Base-by-base conservation (phyloP, 2,329 filamentous ascomycete species). In the Scortechinia acanthostroma region DNA sequence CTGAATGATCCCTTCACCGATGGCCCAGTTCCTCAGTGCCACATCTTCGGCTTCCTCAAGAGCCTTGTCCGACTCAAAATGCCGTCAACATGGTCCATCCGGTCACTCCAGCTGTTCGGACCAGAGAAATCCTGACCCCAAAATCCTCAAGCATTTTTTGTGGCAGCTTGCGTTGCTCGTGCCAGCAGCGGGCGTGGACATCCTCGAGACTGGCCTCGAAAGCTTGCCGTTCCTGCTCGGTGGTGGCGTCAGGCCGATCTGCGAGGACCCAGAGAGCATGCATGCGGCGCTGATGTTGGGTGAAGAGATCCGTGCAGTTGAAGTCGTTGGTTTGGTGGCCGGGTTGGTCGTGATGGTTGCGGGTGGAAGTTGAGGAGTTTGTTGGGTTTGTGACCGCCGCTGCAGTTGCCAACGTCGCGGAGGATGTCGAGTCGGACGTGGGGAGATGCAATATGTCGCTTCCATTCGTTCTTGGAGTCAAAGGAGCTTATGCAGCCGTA, bases 401-500 rank as follows among this genome's bases (percentile, higher is more conserved):
- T 73, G 53, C 83, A 84, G 52, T 76, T 83, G 43, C n/a, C n/a
- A n/a, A n/a, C n/a, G n/a, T n/a, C n/a, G n/a, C n/a, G n/a, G n/a
- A n/a, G n/a, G n/a, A n/a, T n/a, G 76, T 74, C 16, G 10, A 84
- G 59, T 51, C 80, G 83, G 19, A 98, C 75, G 64, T 98, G 93
- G 54, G 96, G 89, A 0, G 89, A 95, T 15, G 82, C 77, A 58
- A 96, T 88, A 58, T 98, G 93, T 3, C 91, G 80, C 63, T 97
- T 97, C 91, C 91, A 98, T 62, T 97, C 91, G 57, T 97, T 96
- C 65, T 96, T 97, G 15, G 88, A 91, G 1, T 84, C 83, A 60
- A 97, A 96, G 0, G 82, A 88, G 53, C 88, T 90, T 0, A 66
- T 68, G 61, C 91, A 98, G 16, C 87, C 88, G 33, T 91, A 94